Evolutionary conservation across 2,329 filamentous ascomycete genomes (phyloP), one percentile per base, ranked within the genome.

Genomic region (Penicillium frequentans): DNA sequence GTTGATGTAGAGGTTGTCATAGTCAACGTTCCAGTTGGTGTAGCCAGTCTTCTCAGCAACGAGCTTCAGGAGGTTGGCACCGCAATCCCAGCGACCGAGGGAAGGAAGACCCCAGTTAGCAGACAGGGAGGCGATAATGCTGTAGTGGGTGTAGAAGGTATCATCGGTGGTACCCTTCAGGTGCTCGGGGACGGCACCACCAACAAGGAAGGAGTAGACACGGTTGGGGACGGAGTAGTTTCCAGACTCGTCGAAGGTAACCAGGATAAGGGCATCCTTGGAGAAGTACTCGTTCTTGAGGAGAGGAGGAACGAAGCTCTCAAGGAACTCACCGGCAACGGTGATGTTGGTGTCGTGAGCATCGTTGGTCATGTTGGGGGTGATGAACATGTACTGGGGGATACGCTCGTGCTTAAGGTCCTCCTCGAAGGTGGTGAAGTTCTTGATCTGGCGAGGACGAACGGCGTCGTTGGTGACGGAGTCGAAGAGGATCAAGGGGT

Each of bases 241-340:
- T 65, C 88, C 84, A 71, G 87, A 90, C 77, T 95, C 91, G 62
- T 95, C 91, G 68, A 91, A 95, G 10, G 86, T 93, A 58, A 95
- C 73, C 5, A 93, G 78, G 10, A 95, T 82, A 1, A 95, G 82
- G 0, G 89, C 93, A 68, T 89, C 85, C 49, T 89, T 78, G 84
- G 88, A 89, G 74, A 95, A 93, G 64, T 87, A 83, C 49, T 78
- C 73, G 76, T 93, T 83, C 35, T 81, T 71, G 7, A 95, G 80
- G 9, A 95, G 84, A 0, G 90, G 89, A 56, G 84, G 81, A 1
- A 95, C 74, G 76, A 92, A 93, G 48, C 69, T 76, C 37, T 84
- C 82, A 14, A 85, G 83, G 88, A 89, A 95, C 14, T 75, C 67
- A 3, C 88, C 89, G 2, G 89, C 88, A 27, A 84, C 81, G 10